Evolutionary conservation across 192 early-diverging fungal species (phyloP).

Genomic region (Podila verticillata): DNA sequence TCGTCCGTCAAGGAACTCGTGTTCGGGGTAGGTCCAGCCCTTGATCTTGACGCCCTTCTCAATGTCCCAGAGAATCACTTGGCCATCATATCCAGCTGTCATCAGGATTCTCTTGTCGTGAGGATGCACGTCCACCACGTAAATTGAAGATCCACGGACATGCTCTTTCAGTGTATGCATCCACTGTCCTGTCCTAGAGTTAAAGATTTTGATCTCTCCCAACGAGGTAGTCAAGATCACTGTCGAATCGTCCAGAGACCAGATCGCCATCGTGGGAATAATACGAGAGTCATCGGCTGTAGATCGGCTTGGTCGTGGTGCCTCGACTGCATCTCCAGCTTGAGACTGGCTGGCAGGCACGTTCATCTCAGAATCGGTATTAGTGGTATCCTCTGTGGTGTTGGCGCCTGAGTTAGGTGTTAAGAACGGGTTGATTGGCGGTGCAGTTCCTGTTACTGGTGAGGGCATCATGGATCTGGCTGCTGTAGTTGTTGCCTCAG

Average conservation of each 20-base stretch:
- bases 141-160: conserved; percentile 63
- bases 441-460: conserved; percentile 10
- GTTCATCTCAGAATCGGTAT: conserved; percentile 45
- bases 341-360: conserved; percentile 17
- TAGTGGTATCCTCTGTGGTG: conserved; percentile 14
- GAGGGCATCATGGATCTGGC: conserved; percentile 51
- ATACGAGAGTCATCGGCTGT: conserved; percentile 32
- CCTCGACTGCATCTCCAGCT: conserved; percentile 4
- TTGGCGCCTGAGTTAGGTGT: not conserved
- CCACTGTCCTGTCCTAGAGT: conserved; percentile 70
- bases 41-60: conserved; percentile 61
- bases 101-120: conserved; percentile 73
- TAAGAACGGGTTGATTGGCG: conserved; percentile 15
- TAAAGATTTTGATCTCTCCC: conserved; percentile 74
- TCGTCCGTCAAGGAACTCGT: conserved; percentile 71
- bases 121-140: conserved; percentile 81
- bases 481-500: conserved; percentile 45
- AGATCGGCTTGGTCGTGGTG: not conserved
- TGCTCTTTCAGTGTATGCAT: conserved; percentile 65
- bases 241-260: conserved; percentile 73
- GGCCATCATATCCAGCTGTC: conserved; percentile 86
- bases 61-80: conserved; percentile 85
- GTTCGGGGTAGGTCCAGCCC: conserved; percentile 62
- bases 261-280: conserved; percentile 67
- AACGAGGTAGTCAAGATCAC: conserved; percentile 75